These are phyloP conservation scores for Taiozyma sp. DNA, from an alignment of 1,139 yeast genomes.

Conservation along the genomic window DNA sequence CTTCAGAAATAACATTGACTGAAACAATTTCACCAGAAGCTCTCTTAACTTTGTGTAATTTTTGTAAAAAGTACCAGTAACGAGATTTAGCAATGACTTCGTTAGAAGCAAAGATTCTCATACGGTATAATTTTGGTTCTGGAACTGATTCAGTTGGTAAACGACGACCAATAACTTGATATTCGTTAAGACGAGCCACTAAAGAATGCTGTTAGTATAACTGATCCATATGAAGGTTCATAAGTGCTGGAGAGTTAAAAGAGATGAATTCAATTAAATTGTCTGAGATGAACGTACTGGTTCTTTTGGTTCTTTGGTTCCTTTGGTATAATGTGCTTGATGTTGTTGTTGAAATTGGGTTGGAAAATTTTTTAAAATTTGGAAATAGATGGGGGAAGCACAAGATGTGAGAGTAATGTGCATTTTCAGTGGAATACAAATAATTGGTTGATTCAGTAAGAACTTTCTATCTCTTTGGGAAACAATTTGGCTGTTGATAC, in stretches of 20 bases:
- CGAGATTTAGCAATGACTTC: conserved; percentile 99
- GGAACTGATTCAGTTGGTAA: conserved; percentile 99
- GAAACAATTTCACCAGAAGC: conserved; percentile 99
- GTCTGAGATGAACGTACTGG: neutral
- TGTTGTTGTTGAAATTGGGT: neutral
- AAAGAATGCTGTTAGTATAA: conserved; percentile 20
- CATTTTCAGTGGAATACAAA: neutral
- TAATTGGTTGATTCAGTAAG: no score
- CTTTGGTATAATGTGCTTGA: neutral
- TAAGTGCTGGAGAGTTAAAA: neutral
- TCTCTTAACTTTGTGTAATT: conserved; percentile 99
- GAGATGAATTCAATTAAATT: neutral
- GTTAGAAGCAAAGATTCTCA: conserved; percentile 99
- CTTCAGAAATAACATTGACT: conserved; percentile 86
- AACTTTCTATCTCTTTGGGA: no score
- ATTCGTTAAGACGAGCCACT: conserved; percentile 96
- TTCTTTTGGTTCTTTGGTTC: neutral
- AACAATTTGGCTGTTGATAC: neutral
- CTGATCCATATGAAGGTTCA: neutral
- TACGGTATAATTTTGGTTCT: conserved; percentile 99
- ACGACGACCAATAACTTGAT: conserved; percentile 99
- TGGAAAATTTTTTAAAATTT: neutral
- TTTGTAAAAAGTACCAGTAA: conserved; percentile 99
- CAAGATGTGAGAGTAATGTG: neutral
- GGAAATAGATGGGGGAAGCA: neutral